Evolutionary conservation across 2,329 filamentous ascomycete species (phyloP), one percentile per base, ranked within the genome.

Genomic region (Coniella vitis): DNA sequence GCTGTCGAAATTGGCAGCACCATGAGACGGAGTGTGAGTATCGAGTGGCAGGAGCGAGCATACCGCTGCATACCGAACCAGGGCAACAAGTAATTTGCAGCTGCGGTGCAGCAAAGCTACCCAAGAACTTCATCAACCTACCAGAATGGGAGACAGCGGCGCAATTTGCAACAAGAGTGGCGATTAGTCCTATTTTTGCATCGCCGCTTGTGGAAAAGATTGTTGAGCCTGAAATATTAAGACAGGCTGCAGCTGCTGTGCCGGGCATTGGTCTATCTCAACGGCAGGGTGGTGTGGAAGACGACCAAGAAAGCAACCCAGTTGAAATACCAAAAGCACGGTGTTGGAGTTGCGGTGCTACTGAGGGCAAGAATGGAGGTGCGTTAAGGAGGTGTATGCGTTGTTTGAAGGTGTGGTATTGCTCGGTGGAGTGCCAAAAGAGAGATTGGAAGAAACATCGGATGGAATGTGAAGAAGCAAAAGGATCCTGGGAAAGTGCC

Each of bases 161-260:
- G 9, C 60, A 65, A 47, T 62, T 70, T 42, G 69, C 74, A 22
- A 76, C 80, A 22, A 71, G 81, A 5, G 65, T 79, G 5, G 78
- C 76, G 4, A 76, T 84, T 55, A 82, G 78, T 48, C 77, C 77
- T 0, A 62, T 66, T 0, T 84, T 71, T 57, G 62, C 73, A 8
- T 65, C 67, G 19, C 65, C 67, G 0, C 64, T 68, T 9, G 67
- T 72, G 1, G 73, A 76, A 55, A 60, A 69, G 10, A 36, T 53
- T 3, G 9, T 53, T 8, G 47, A 53, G 12, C 21, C 40, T 2
- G 25, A n/a, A 0, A 8, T 19, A 19, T 12, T 17, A 4, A 32
- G 21, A 19, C 16, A 20, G 4, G 7, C 20, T 5, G 40, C 32
- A 3, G 40, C 38, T 25, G n/a, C 14, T 17, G 25, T 13, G n/a